Conservation (phyloP, 2,329 filamentous ascomycete genomes). For the Teratosphaeria zuluensis region DNA sequence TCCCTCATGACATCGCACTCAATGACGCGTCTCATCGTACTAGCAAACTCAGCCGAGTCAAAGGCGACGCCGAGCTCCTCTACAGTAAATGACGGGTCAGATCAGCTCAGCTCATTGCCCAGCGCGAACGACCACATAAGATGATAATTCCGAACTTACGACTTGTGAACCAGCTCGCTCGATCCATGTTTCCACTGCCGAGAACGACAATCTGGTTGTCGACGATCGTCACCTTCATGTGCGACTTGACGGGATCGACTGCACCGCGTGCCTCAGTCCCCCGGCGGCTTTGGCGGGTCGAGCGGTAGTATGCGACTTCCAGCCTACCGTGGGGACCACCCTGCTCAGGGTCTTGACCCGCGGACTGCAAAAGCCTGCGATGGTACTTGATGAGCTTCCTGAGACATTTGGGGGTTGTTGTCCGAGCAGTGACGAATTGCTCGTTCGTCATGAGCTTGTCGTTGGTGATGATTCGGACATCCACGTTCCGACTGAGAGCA, state of each 20-base stretch:
- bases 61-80: conserved; percentile 2
- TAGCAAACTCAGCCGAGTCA: background rate
- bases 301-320: conserved; percentile 48
- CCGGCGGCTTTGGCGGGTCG: background rate
- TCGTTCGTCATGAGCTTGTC: conserved; percentile 48
- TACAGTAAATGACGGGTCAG: background rate
- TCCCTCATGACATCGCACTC: background rate
- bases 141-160: conserved; percentile 58
- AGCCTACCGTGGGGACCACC: conserved; percentile 36
- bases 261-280: conserved; percentile 28
- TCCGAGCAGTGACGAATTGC: conserved; percentile 70
- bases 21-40: background rate
- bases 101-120: background rate
- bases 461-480: conserved; percentile 41
- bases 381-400: conserved; percentile 50
- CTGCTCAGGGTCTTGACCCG: conserved; percentile 12
- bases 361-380: background rate
- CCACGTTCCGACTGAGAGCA: conserved; percentile 56
- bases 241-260: conserved; percentile 57
- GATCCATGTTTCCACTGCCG: conserved; percentile 75
- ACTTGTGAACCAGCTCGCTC: conserved; percentile 78
- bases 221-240: conserved; percentile 68
- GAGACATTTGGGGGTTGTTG: conserved; percentile 59
- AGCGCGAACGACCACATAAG: conserved; percentile 42
- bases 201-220: conserved; percentile 59